Percentiles rank a stretch among this genome's conserved stretches.
Conservation (phyloP, 495 filamentous ascomycete genomes). For the Patellaria atrata region DNA sequence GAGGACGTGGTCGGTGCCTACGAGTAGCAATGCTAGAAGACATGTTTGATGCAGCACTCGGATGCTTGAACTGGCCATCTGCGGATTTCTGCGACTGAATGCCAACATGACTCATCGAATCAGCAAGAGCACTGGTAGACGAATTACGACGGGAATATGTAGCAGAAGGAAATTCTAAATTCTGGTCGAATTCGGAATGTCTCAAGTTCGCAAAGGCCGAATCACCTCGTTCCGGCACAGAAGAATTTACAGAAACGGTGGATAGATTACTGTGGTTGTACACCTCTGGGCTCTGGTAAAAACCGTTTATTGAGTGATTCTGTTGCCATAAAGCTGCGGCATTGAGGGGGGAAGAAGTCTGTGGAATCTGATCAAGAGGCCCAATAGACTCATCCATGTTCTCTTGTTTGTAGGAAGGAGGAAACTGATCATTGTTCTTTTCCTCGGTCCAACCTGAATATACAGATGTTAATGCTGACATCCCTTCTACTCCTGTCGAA, state of each 20-base stretch:
- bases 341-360: no score
- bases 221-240: no score
- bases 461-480: slow-evolving; percentile 15
- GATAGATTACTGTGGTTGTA: no score
- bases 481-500: slow-evolving; percentile 8
- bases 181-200: slow-evolving; percentile 9
- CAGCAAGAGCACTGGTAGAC: slow-evolving; percentile 17
- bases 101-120: slow-evolving; percentile 15
- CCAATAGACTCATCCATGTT: no score
- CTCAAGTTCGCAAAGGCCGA: slow-evolving; percentile 3
- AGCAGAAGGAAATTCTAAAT: slow-evolving; percentile 8
- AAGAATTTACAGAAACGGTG: no score
- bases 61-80: slow-evolving; percentile 23
- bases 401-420: background rate
- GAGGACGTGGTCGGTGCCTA: slow-evolving; percentile 23
- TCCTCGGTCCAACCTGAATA: slow-evolving; percentile 18
- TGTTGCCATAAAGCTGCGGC: no score
- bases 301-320: no score
- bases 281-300: no score
- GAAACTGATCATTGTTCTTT: slow-evolving; percentile 2
- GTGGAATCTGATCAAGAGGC: no score
- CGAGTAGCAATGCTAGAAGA: slow-evolving; percentile 25
- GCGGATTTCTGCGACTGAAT: slow-evolving; percentile 13
- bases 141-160: slow-evolving; percentile 18
- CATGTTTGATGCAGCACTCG: no score